These are phyloP conservation scores for Lachancea thermotolerans DNA, from an alignment of 805 yeast species.

Conservation along the genomic window DNA sequence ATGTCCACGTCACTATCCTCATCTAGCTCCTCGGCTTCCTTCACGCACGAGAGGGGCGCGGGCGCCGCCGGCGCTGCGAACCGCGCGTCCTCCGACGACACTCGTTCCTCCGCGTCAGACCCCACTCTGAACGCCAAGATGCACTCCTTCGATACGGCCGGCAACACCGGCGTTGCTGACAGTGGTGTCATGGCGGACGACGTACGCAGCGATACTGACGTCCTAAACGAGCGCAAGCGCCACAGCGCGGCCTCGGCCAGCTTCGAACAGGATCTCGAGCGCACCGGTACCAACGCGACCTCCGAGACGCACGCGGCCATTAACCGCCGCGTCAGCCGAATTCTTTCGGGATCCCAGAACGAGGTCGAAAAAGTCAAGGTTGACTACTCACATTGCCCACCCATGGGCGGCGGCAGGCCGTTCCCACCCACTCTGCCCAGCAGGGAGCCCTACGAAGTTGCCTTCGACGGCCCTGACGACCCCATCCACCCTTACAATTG, in stretches of 20 bases:
- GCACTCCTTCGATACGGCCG: not conserved
- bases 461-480: conserved; percentile 72
- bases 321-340: conserved; percentile 36
- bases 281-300: conserved; percentile 13
- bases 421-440: conserved; percentile 59
- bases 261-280: conserved; percentile 6
- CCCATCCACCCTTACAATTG: conserved; percentile 79
- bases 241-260: not conserved
- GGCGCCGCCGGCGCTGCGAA: not conserved
- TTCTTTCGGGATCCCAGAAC: conserved; percentile 35
- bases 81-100: not conserved
- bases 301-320: conserved; percentile 21
- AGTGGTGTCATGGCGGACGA: not conserved
- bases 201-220: not conserved
- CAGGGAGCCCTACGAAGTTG: conserved; percentile 52
- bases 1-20: not conserved
- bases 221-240: not conserved
- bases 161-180: not conserved
- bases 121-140: not conserved
- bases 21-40: not conserved
- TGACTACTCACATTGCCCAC: conserved; percentile 36
- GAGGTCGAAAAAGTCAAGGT: conserved; percentile 25
- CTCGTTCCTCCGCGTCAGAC: not conserved
- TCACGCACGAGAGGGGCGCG: not conserved
- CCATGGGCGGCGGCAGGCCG: conserved; percentile 62